Evolutionary conservation across 768 basidiomycete genomes (phyloP).

Genomic region (Obba rivulosa): DNA sequence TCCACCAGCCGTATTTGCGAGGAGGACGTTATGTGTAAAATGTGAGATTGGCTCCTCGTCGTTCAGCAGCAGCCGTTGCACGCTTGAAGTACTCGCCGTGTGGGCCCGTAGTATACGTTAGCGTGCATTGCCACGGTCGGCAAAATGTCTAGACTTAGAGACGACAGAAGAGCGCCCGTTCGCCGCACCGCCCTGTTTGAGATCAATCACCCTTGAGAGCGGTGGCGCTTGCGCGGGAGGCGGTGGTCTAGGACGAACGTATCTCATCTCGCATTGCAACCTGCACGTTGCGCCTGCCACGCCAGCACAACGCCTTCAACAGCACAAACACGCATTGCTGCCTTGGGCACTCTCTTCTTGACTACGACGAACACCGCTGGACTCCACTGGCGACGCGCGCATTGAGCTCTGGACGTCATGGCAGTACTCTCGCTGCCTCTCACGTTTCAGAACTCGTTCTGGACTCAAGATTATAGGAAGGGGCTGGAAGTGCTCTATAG

Average conservation of each 20-base stretch:
- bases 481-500: conserved; percentile 75
- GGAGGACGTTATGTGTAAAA: too few species aligned
- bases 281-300: conserved; percentile 6
- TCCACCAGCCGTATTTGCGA: too few species aligned
- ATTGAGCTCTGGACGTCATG: conserved; percentile 39
- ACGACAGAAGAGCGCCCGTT: too few species aligned
- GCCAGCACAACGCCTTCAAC: conserved; percentile 13
- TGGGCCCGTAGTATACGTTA: too few species aligned
- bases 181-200: background rate
- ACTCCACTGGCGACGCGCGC: background rate
- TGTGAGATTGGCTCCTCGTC: too few species aligned
- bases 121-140: too few species aligned
- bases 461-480: conserved; percentile 85
- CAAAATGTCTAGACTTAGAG: too few species aligned
- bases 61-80: too few species aligned
- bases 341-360: background rate
- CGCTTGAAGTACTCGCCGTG: too few species aligned
- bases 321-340: background rate
- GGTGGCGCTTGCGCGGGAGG: background rate
- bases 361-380: background rate
- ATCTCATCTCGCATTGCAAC: background rate
- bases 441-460: conserved; percentile 88
- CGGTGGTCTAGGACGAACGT: background rate
- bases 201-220: background rate
- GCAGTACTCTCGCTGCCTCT: conserved; percentile 87